Percentiles rank a stretch among this genome's conserved stretches.
phyloP scores from a whole-genome alignment of 352 stramenopile species.

The Globisporangium echinulatum region DNA sequence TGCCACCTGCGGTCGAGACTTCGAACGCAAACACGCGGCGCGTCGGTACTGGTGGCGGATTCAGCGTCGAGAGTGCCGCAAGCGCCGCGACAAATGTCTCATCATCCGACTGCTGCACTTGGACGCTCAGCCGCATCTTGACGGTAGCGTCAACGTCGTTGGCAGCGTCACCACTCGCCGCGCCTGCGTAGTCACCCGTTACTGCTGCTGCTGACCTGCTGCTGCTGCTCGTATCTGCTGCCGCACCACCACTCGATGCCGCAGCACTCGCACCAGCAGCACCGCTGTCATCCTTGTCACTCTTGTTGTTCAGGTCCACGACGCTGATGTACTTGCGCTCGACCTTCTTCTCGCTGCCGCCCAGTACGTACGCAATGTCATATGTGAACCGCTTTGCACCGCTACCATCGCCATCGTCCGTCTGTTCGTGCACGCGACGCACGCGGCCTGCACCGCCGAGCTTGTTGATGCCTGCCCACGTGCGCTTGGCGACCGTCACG shows the following conservation, averaged over 20 bases:
- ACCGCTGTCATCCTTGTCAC: slow-evolving; percentile 15
- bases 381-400: slow-evolving; percentile 52
- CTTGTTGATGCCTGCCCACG: slow-evolving; percentile 86
- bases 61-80: background rate
- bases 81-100: slow-evolving; percentile 12
- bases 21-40: slow-evolving; percentile 30
- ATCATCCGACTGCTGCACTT: slow-evolving; percentile 16
- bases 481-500: slow-evolving; percentile 72
- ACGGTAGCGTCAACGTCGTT: slow-evolving; percentile 1
- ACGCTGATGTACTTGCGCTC: slow-evolving; percentile 77
- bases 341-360: slow-evolving; percentile 69
- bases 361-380: slow-evolving; percentile 67
- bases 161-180: background rate
- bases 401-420: slow-evolving; percentile 5
- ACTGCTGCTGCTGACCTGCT: too few relatives aligned
- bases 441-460: slow-evolving; percentile 68
- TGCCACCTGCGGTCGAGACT: slow-evolving; percentile 34
- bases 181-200: too few relatives aligned
- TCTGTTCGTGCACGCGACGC: slow-evolving; percentile 46
- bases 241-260: background rate
- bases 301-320: slow-evolving; percentile 36
- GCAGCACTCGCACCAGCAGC: background rate
- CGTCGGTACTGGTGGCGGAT: slow-evolving; percentile 4
- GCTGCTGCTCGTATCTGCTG: too few relatives aligned
- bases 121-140: slow-evolving; percentile 23